Base-by-base conservation (phyloP, 2,329 filamentous ascomycete species). In the Stenocarpella maydis region DNA sequence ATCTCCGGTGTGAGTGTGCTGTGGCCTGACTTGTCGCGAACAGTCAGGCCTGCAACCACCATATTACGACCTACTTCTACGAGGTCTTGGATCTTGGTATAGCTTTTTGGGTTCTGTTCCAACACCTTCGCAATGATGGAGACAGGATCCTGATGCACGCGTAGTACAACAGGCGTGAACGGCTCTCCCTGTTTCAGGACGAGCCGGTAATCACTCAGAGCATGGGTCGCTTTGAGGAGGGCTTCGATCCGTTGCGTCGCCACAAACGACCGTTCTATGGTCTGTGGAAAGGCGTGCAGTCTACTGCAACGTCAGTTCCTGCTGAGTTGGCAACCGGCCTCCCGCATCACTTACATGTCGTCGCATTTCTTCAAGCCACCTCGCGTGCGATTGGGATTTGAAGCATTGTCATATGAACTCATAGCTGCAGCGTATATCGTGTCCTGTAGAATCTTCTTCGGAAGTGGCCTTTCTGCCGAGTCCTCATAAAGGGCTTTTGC, bases 141-240 rank as follows among this genome's bases (percentile, higher is more conserved):
- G 19, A 95, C 82, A 0, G 93, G 92, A 77, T 96, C 93, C 1
- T 87, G 82, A 76, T 92, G 92, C 21, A 93, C 90, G n/a, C 93
- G 88, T 26, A 96, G 87, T 53, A 91, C 89, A 37, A 95, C 91
- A 1, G 93, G 93, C 60, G 89, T 91, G 74, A 96, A 95, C 0
- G 92, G 92, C 68, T 95, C 91, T 55, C 91, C 92, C 74, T 94
- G 91, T 72, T 93, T 93, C 15, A 96, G 84, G 0, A 91, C 92
- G 5, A 97, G 84, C 3, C 91, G 90, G 76, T 95, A 96, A 71
- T 91, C 88, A 24, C 91, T 92, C 58, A 96, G 82, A 1, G 89
- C 85, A 78, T 96, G 92, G 0, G 93, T 95, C 4, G 92, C 91
- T 71, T 84, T 86, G 12, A 95, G 81, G 2, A 97, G 82, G 7